Percentiles rank a stretch among this genome's conserved stretches.
These are phyloP conservation scores for Oidium heveae DNA, from an alignment of 2,329 filamentous ascomycete genomes.

Conservation along the genomic window DNA sequence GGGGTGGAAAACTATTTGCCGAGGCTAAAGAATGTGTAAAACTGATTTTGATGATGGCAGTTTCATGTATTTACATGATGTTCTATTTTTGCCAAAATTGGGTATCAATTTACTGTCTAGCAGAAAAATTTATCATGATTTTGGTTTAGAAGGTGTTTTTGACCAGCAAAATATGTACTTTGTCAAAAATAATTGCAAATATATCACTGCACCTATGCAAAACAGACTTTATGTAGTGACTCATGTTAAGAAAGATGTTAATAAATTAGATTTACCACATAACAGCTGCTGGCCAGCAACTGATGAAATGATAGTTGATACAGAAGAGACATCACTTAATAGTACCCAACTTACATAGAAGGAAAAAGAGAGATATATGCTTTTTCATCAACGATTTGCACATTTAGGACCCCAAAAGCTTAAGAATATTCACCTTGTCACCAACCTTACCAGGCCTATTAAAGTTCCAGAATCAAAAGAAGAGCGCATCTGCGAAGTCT, in stretches of 20 bases:
- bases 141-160: not conserved
- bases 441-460: no score
- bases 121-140: not conserved
- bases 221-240: not conserved
- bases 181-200: not conserved
- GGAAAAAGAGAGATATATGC: not conserved
- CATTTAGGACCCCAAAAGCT: not conserved
- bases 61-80: not conserved
- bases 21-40: not conserved
- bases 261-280: no score
- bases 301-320: no score
- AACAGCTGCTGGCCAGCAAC: no score
- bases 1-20: not conserved
- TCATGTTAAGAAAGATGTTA: no score
- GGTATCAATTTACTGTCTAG: constrained; percentile 1
- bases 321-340: no score
- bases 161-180: not conserved
- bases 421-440: no score
- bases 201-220: not conserved
- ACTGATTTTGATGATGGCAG: not conserved
- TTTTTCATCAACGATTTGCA: not conserved
- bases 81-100: not conserved
- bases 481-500: no score
- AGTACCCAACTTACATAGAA: no score
- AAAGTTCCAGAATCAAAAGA: no score